Evolutionary conservation across 1,284 basidiomycete species (phyloP).

Genomic region (Puccinia horiana): DNA sequence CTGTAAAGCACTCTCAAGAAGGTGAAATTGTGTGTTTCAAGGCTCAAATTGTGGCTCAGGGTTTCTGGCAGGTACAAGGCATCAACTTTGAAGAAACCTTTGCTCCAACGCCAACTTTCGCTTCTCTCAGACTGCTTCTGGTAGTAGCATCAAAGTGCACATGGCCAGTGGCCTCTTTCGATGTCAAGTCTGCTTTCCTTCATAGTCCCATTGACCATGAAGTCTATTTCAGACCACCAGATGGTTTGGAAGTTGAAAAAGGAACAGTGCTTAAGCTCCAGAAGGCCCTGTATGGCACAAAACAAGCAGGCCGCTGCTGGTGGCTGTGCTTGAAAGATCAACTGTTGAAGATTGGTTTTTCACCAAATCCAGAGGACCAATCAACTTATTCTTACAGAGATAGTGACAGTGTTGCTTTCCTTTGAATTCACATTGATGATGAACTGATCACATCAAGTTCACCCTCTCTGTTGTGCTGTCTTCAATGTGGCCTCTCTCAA

Average conservation of each 20-base stretch:
- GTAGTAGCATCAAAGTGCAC: not conserved
- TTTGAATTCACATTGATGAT: constrained; percentile 34
- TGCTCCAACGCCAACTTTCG: constrained; percentile 19
- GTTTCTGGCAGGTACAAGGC: constrained; percentile 6
- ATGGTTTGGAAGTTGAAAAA: not conserved
- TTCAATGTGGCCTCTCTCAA: not conserved
- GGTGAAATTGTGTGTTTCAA: not conserved
- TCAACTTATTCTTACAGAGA: not conserved
- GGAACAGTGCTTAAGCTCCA: not conserved
- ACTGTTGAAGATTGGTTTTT: not conserved
- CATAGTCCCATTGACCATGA: not conserved
- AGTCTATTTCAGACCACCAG: not conserved
- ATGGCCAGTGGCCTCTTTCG: constrained; percentile 3
- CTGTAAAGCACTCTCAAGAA: not conserved
- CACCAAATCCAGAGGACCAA: not conserved
- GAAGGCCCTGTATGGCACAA: constrained; percentile 24
- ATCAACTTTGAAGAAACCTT: constrained; percentile 16
- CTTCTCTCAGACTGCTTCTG: not conserved
- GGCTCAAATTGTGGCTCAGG: not conserved
- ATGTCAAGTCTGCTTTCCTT: constrained; percentile 11
- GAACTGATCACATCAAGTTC: not conserved
- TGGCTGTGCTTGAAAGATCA: not conserved
- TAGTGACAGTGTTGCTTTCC: not conserved
- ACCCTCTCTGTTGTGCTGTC: not conserved
- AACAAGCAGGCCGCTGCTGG: constrained; percentile 24